A percentile compares a stretch with the other conserved stretches of the same genome.
These are phyloP conservation scores for Tolypocladium cylindrosporum DNA, from an alignment of 2,329 filamentous ascomycete genomes.

Conservation along the genomic window DNA sequence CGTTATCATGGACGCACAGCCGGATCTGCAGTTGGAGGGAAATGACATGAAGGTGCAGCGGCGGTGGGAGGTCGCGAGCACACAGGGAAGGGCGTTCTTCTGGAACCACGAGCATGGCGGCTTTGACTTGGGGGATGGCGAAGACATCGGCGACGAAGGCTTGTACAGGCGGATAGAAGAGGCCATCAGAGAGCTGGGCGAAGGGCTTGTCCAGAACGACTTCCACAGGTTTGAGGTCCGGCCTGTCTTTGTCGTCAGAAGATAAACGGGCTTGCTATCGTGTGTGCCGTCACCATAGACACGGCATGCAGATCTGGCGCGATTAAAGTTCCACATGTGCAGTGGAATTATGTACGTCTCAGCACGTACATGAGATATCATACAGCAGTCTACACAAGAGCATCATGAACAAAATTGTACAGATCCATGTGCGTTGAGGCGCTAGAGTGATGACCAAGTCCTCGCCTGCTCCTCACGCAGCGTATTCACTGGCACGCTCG, in stretches of 20 bases:
- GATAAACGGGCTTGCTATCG: background rate
- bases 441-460: background rate
- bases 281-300: too few species aligned
- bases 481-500: background rate
- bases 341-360: too few species aligned
- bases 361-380: background rate
- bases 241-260: background rate
- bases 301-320: too few species aligned
- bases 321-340: too few species aligned
- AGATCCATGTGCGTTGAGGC: background rate
- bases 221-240: too few species aligned
- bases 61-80: conserved; percentile 4
- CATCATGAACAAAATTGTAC: background rate
- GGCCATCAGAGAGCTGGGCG: too few species aligned
- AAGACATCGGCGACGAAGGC: background rate
- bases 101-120: background rate
- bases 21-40: background rate
- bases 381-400: background rate
- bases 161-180: background rate
- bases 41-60: conserved; percentile 1
- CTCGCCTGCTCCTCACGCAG: background rate
- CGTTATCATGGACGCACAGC: background rate
- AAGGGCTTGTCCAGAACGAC: too few species aligned
- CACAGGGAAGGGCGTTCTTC: background rate
- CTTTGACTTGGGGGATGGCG: background rate